These are phyloP conservation scores for Kodamaea leandrae DNA, from an alignment of 805 yeast species.

Conservation along the genomic window DNA sequence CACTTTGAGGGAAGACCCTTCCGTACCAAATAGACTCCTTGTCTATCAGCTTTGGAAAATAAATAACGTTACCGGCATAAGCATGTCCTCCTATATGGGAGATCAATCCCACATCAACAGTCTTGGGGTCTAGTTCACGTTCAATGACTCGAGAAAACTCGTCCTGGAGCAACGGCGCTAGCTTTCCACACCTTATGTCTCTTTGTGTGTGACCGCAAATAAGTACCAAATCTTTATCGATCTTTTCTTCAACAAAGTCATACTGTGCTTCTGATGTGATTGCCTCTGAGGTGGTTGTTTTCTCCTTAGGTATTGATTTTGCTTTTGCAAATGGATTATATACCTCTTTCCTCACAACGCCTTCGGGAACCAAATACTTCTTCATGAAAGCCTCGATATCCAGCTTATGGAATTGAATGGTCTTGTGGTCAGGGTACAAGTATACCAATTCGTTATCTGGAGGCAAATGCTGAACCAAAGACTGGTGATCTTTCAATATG, in stretches of 20 bases:
- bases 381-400: slow-evolving; percentile 38
- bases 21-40: slow-evolving; percentile 71
- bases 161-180: slow-evolving; percentile 55
- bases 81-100: slow-evolving; percentile 87
- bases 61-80: slow-evolving; percentile 78
- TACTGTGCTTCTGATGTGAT: slow-evolving; percentile 7
- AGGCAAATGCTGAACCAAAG: not conserved
- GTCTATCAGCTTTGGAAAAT: slow-evolving; percentile 40
- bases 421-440: slow-evolving; percentile 54
- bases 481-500: slow-evolving; percentile 20
- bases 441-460: slow-evolving; percentile 30
- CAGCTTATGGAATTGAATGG: slow-evolving; percentile 33
- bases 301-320: too few relatives aligned
- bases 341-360: slow-evolving; percentile 14
- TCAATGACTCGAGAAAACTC: slow-evolving; percentile 49
- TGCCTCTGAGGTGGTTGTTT: too few relatives aligned
- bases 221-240: slow-evolving; percentile 32
- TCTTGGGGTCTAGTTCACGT: slow-evolving; percentile 26
- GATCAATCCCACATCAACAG: slow-evolving; percentile 48
- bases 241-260: not conserved
- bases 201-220: slow-evolving; percentile 67
- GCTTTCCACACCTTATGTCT: slow-evolving; percentile 63
- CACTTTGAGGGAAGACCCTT: slow-evolving; percentile 59
- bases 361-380: slow-evolving; percentile 39
- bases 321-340: slow-evolving; percentile 27